phyloP scores from a whole-genome alignment of 768 basidiomycete species.

The Tephrocybe sp. region DNA sequence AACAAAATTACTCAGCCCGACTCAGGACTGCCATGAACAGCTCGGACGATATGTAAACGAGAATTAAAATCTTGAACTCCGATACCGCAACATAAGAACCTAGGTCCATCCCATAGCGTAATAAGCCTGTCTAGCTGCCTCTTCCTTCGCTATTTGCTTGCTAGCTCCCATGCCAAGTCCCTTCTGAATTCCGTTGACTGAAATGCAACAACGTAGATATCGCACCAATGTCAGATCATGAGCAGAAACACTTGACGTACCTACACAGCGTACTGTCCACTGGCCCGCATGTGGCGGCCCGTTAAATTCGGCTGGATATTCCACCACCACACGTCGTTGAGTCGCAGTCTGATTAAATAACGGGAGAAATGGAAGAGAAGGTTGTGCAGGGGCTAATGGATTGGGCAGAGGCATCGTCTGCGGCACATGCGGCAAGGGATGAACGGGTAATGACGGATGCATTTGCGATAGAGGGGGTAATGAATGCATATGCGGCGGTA shows the following conservation, averaged over 20 bases:
- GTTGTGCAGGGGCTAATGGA: constrained; percentile 65
- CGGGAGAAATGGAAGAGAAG: constrained; percentile 63
- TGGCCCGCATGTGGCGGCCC: constrained; percentile 70
- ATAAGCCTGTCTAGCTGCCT: constrained; percentile 71
- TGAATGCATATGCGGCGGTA: constrained; percentile 15
- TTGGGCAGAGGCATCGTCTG: constrained; percentile 37
- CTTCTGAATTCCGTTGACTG: constrained; percentile 71
- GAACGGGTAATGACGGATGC: constrained; percentile 18
- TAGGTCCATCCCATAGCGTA: constrained; percentile 75
- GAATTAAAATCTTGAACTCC: no score
- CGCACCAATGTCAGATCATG: constrained; percentile 5
- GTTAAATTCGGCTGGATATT: constrained; percentile 57
- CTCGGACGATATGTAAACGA: no score
- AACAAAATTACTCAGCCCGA: background rate
- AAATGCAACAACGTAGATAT: constrained; percentile 11
- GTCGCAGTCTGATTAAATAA: constrained; percentile 73
- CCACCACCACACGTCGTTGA: constrained; percentile 62
- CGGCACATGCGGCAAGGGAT: constrained; percentile 14
- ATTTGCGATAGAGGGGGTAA: constrained; percentile 23
- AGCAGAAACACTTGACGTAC: constrained; percentile 38
- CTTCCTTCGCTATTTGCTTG: constrained; percentile 79
- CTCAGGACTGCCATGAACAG: no score
- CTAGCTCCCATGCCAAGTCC: constrained; percentile 64
- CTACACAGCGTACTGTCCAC: constrained; percentile 69
- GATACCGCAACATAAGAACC: background rate